Evolutionary conservation across 305 asterid species (phyloP), one percentile per base, ranked within the genome.

Genomic region (Ajuga reptans): DNA sequence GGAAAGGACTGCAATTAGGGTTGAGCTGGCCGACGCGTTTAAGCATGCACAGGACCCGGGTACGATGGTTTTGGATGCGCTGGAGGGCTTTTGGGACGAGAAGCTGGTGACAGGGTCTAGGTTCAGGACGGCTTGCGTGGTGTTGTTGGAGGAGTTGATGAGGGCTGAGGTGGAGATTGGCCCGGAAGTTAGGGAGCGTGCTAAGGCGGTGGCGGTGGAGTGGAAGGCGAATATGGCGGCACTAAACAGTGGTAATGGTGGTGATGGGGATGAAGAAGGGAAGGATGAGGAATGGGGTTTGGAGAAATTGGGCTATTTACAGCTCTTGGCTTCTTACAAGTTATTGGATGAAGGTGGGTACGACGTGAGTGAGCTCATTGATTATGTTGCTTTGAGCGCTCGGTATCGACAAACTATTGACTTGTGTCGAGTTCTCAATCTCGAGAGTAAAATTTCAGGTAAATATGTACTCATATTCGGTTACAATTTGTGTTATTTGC

Each of bases 121-220:
- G 64, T 46, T 68, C 53, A 82, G 80, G 82, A 74, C 84, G 64
- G 85, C 64, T 4, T 84, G 87, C 47, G 81, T 77, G 64, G 67
- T 80, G 56, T 69, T 87, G 80, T 57, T 85, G 79, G 91, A 87
- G 83, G 88, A 83, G 70, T 69, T 87, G 78, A 54, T 71, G 81
- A 77, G 77, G 78, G 73, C 75, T 9, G 85, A 60, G 50, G 61
- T 82, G 70, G 85, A 76, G 79, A 72, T 85, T 53, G 58, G 71
- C 54, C 69, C 45, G 21, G 85, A 73, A 78, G 82, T 63, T 9
- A 75, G 68, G 78, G 75, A 75, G 16, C 80, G 79, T 60, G 95
- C 91, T 0, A 50, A 49, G 72, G 74, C 63, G 8, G 29, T 81
- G 6, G 88, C 81, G 9, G 61, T 12, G 7, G 83, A 75, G 59